Evolutionary conservation across 306 rosid genomes (phyloP).

Genomic region (Inga leiocalycina): DNA sequence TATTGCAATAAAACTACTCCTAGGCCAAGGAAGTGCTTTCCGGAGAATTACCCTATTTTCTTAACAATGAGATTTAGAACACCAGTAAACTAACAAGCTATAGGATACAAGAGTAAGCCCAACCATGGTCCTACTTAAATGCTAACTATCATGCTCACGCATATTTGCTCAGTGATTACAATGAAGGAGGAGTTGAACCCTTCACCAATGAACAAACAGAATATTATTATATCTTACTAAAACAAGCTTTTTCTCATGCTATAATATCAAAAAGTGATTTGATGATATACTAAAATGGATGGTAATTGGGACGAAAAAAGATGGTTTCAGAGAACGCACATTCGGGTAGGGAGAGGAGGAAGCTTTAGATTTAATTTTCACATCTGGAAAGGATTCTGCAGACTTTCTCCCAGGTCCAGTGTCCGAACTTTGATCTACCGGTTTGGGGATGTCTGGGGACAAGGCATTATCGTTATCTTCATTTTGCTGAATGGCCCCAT

Average conservation of each 20-base stretch:
- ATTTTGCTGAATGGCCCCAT: slow-evolving; percentile 57
- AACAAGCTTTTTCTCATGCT: not conserved
- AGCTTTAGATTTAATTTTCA: slow-evolving; percentile 43
- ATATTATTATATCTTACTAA: slow-evolving; percentile 6
- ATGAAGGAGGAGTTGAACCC: not conserved
- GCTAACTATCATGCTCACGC: not conserved
- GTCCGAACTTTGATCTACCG: slow-evolving; percentile 40
- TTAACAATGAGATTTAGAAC: not conserved
- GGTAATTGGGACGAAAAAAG: slow-evolving; percentile 2
- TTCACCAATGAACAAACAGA: not conserved
- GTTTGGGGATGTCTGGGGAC: slow-evolving; percentile 31
- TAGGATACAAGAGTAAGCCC: not conserved
- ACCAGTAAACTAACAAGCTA: not conserved
- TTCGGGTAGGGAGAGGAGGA: slow-evolving; percentile 74
- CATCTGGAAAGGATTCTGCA: slow-evolving; percentile 33
- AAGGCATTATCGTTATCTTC: slow-evolving; percentile 13
- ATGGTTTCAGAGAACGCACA: slow-evolving; percentile 46
- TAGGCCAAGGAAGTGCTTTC: not conserved
- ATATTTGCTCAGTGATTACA: not conserved
- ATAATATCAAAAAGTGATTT: not conserved
- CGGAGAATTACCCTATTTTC: not conserved
- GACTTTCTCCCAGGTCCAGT: slow-evolving; percentile 41
- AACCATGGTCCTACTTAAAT: not conserved
- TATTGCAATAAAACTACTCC: not conserved
- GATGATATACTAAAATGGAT: slow-evolving; percentile 15